Evolutionary conservation across 257 asterid genomes (phyloP), one percentile per base, ranked within the genome.

Genomic region (Coffea canephora): DNA sequence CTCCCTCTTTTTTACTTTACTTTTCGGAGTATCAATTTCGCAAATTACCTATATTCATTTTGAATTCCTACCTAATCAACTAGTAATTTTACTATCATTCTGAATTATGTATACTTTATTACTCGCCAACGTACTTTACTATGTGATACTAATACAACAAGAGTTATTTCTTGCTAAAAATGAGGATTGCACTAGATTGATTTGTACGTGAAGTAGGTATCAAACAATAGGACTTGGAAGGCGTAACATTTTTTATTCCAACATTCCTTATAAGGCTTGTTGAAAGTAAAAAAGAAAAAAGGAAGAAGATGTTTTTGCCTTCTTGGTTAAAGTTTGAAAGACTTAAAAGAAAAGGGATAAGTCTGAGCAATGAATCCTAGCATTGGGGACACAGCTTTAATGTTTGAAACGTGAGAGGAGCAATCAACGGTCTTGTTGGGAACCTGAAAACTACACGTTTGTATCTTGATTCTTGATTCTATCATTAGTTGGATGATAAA

Each of bases 341-440:
- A 54, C 76, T 13, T 9, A 31, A 31, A 31, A 31, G 0, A 78
- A 74, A 39, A 3, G 71, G 2, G 15, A 13, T 19, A 74, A 62
- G 69, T 36, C 36, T 3, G 54, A 62, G 43, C 18, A 67, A 45
- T 76, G 45, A 16, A 55, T 52, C 41, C 55, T 49, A 45, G 54
- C 68, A 67, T 67, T 49, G 67, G 75, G 48, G 68, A 46, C 77
- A 81, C 25, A 69, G 34, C 77, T 76, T 57, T 76, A 69, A 69
- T 59, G 71, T 69, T 15, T 18, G 46, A 71, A 81, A 81, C 75
- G 74, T 57, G 77, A 57, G 74, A 59, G 61, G 61, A 75, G 68
- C 52, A 69, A 81, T 41, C 68, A 57, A 76, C 15, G 43, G 80
- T 73, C 74, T 62, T 73, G 73, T 73, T 73, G 83, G 78, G 31